Base-by-base conservation (phyloP, 139 green algal species). In the Mesotaenium endlicherianum region DNA sequence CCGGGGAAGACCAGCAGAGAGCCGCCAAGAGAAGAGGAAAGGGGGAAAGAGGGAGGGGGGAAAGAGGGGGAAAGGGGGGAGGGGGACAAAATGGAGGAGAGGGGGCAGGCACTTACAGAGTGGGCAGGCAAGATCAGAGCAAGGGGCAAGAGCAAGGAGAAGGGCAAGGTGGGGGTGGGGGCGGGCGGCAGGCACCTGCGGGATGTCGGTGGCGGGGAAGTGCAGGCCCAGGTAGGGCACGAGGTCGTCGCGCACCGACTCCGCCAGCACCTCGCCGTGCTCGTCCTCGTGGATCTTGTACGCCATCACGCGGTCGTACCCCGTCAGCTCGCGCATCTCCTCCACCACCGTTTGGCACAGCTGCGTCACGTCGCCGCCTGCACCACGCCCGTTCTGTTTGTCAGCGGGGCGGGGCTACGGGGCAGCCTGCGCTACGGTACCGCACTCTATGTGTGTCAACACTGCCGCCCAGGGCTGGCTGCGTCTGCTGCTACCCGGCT, bases 131-230 rank as follows among this genome's bases (percentile, higher is more conserved):
- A n/a, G n/a, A n/a, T n/a, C n/a, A n/a, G n/a, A n/a, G n/a, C n/a
- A n/a, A n/a, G n/a, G n/a, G n/a, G n/a, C n/a, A n/a, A n/a, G n/a
- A n/a, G n/a, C n/a, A n/a, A n/a, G n/a, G n/a, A n/a, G n/a, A n/a
- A n/a, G n/a, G n/a, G n/a, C n/a, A n/a, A n/a, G n/a, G n/a, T n/a
- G n/a, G n/a, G n/a, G n/a, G n/a, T n/a, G n/a, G n/a, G n/a, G n/a
- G n/a, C 49, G 49, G 20, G 58, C 44, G 4, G 26, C n/a, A 20
- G 47, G 20, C 2, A 41, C 70, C 34, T 86, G 67, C 17, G 84
- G 84, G n/a, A 88, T 88, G 77, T 88, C 84, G 16, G 77, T 86
- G 1, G 84, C 84, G 14, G 84, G 84, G 77, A 75, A 88, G 70
- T 88, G 77, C 14, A 88, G 84, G 26, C 78, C 78, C 20, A 87